These are phyloP conservation scores for Picea glauca DNA, from an alignment of 75 land plant genomes.

Conservation along the genomic window DNA sequence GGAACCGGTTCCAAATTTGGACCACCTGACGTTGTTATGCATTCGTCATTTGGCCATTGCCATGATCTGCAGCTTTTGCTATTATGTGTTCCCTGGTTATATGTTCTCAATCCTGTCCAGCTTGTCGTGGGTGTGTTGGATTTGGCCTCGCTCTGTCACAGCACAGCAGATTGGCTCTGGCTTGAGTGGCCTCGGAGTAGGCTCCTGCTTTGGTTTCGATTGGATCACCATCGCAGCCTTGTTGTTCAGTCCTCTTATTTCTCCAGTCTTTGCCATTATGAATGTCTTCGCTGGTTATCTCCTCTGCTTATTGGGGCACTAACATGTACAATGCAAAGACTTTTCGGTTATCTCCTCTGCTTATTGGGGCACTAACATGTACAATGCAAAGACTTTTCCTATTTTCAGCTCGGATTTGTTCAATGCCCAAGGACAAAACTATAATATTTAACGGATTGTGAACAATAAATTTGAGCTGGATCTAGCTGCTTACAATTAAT, in stretches of 20 bases:
- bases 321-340: too few species aligned
- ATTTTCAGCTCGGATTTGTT: slow-evolving; percentile 57
- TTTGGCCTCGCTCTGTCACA: slow-evolving; percentile 62
- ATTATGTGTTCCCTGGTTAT: slow-evolving; percentile 69
- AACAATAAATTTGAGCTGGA: too few species aligned
- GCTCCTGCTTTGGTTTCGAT: slow-evolving; percentile 55
- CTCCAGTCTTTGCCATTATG: slow-evolving; percentile 68
- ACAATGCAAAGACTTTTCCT: slow-evolving; percentile 15
- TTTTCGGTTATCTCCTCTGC: slow-evolving; percentile 45
- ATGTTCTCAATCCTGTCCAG: slow-evolving; percentile 56
- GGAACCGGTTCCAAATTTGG: too few species aligned
- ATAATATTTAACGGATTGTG: slow-evolving; percentile 32
- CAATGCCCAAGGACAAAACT: slow-evolving; percentile 36
- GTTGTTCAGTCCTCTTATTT: slow-evolving; percentile 65
- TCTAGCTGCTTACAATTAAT: too few species aligned
- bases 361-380: too few species aligned
- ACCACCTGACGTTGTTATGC: too few species aligned
- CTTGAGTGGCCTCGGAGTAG: slow-evolving; percentile 84
- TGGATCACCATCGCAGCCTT: slow-evolving; percentile 67
- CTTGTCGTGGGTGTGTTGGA: slow-evolving; percentile 73
- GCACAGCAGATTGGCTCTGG: slow-evolving; percentile 74
- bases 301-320: slow-evolving; percentile 1
- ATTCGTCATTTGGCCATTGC: background rate
- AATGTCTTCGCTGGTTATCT: slow-evolving; percentile 58
- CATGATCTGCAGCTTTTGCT: slow-evolving; percentile 29